These are phyloP conservation scores for Fagopyrum tataricum DNA, from an alignment of 148 eudicot species.

Conservation along the genomic window DNA sequence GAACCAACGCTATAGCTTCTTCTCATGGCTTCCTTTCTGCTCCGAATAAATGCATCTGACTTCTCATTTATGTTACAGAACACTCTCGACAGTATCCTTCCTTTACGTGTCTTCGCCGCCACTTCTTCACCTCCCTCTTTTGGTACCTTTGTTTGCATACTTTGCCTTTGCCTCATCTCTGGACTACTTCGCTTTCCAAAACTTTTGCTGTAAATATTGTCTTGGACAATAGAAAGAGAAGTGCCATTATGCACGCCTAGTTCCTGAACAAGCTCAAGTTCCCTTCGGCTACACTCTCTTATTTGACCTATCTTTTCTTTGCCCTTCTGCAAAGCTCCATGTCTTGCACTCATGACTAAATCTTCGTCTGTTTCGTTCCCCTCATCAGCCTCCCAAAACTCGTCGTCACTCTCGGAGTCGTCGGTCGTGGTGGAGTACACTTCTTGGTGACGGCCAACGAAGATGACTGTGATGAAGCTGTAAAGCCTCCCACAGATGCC, in stretches of 20 bases:
- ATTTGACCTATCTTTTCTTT: background rate
- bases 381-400: constrained; percentile 10
- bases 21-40: constrained; percentile 12
- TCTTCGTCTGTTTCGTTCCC: background rate
- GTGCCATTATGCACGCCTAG: constrained; percentile 1
- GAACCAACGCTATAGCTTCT: constrained; percentile 6
- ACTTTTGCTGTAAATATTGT: background rate
- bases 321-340: background rate
- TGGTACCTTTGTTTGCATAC: background rate
- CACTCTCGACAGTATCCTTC: constrained; percentile 5
- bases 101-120: background rate
- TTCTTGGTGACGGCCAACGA: background rate
- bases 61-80: constrained; percentile 9
- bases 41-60: constrained; percentile 12
- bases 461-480: background rate
- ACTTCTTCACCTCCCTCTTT: background rate
- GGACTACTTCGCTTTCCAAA: background rate
- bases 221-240: constrained; percentile 5
- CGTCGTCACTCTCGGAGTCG: background rate
- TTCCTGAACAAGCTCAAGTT: background rate
- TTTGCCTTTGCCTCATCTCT: background rate
- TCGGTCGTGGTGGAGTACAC: background rate
- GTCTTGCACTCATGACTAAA: background rate
- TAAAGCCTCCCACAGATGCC: constrained; percentile 12
- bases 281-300: background rate